Base-by-base conservation (phyloP, 2,329 filamentous ascomycete genomes). In the Coniochaeta sp. region DNA sequence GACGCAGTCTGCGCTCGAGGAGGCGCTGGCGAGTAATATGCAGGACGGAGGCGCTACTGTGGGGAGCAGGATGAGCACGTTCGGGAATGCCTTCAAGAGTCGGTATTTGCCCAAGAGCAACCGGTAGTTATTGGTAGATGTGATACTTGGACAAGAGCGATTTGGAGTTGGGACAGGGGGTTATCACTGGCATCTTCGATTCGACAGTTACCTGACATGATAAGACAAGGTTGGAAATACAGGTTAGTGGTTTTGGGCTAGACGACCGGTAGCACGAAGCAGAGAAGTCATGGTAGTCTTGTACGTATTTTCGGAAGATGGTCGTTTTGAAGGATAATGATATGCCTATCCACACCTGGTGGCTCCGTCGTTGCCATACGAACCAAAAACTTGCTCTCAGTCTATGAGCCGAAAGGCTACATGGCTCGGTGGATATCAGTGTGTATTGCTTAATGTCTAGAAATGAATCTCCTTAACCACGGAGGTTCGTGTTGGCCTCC, bases 1-100 rank as follows among this genome's bases (percentile, higher is more conserved):
- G 17, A 92, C 90, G 31, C 89, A 92, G 70, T 91, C 88, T 17
- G 90, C 90, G 3, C 76, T 93, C 60, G 90, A 93, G 71, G 90
- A 93, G 70, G 89, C 88, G 8, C 74, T 92, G 58, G 83, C 90
- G 22, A 91, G 86, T 69, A 86, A 88, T 64, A 87, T 90, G 79
- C 81, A 86, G 66, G 81, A 86, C 64, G 83, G 81, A 36, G 73
- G 74, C 33, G 31, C 31, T 5, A 79, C 79, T 6, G 81, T 83
- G 62, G 79, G 78, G 33, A 84, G 81, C 66, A 76, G 86, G 63
- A 89, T 91, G 77, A 89, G 88, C 65, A 88, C 80, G 19, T 79
- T 91, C 62, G 86, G 86, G 64, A 83, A 88, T 66, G 82, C 83
- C 33, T 79, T 89, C 58, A 79, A 86, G 66, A 89, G 86, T 65